Evolutionary conservation across 148 eudicot species (phyloP), one percentile per base, ranked within the genome.

Genomic region (Chenopodium berlandieri): DNA sequence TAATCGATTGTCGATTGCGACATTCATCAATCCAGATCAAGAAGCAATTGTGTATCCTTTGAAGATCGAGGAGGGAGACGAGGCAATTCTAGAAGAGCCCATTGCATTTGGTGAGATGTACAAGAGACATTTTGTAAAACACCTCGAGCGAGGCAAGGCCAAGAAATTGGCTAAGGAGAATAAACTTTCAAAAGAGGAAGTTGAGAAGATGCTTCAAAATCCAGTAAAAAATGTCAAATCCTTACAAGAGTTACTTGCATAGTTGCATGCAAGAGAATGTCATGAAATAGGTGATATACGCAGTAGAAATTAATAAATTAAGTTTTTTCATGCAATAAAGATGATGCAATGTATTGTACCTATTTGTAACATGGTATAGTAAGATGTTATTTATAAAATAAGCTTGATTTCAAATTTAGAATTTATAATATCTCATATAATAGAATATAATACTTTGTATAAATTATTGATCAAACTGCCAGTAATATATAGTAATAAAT

Each of bases 21-120:
- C 96, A 9, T 92, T 92, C 84, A 91, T 88, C 34, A 90, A 92
- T 80, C 92, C 96, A 31, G 89, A 90, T 0, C 88, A 89, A 2
- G 87, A 90, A n/a, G 92, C 93, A 11, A 86, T 30, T 0, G 90
- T 92, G 71, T 92, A 88, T 79, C 96, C 96, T 0, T 78, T 92
- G 17, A 82, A 85, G 81, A 79, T 88, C n/a, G 46, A 82, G 25
- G 91, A 90, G 40, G 95, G 93, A 13, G 92, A 90, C 74, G 88
- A 87, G 76, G 12, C 93, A 9, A 73, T 92, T 1, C 73, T 92
- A 14, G 93, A 92, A 1, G 86, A 82, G 82, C 86, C 93, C 13
- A 89, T 90, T 50, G 83, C 91, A 0, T 92, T 89, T 58, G 52
- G 78, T 1, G 93, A 88, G 67, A 89, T 90, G 93, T 92, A 92